phyloP scores from a whole-genome alignment of 306 rosid species.

The Urtica urens region DNA sequence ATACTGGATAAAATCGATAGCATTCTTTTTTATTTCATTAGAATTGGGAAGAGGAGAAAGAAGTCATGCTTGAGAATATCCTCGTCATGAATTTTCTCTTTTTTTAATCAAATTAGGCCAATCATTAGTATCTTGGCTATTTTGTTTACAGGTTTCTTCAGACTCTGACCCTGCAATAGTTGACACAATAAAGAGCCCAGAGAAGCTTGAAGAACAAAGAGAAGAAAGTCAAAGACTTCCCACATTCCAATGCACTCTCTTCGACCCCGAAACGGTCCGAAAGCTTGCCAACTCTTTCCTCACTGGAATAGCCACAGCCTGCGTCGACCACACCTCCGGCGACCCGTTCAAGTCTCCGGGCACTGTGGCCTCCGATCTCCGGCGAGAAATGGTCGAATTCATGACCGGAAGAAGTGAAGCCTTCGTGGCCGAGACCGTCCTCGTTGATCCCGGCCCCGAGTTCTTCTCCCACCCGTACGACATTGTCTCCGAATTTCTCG shows the following conservation, averaged over 20 bases:
- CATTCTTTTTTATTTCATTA: not conserved
- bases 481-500: conserved; percentile 58
- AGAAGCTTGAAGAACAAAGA: conserved; percentile 52
- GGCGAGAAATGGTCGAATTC: conserved; percentile 73
- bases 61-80: not conserved
- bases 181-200: conserved; percentile 36
- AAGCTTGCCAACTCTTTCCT: conserved; percentile 65
- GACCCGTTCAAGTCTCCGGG: conserved; percentile 53
- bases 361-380: conserved; percentile 50
- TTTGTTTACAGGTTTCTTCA: conserved; percentile 27
- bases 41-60: not conserved
- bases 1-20: not conserved
- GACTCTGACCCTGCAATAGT: conserved; percentile 32
- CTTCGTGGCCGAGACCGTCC: conserved; percentile 55
- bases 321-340: conserved; percentile 73
- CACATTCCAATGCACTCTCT: conserved; percentile 43
- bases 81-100: not conserved
- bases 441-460: conserved; percentile 44
- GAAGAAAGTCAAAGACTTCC: conserved; percentile 35
- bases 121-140: not conserved
- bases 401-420: conserved; percentile 53
- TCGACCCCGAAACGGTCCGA: conserved; percentile 49
- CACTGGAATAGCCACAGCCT: conserved; percentile 66
- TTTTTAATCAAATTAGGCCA: too few relatives aligned
- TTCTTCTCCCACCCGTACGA: conserved; percentile 54